phyloP scores from a whole-genome alignment of 2,329 filamentous ascomycete genomes.

The Trichophyton mentagrophytes region DNA sequence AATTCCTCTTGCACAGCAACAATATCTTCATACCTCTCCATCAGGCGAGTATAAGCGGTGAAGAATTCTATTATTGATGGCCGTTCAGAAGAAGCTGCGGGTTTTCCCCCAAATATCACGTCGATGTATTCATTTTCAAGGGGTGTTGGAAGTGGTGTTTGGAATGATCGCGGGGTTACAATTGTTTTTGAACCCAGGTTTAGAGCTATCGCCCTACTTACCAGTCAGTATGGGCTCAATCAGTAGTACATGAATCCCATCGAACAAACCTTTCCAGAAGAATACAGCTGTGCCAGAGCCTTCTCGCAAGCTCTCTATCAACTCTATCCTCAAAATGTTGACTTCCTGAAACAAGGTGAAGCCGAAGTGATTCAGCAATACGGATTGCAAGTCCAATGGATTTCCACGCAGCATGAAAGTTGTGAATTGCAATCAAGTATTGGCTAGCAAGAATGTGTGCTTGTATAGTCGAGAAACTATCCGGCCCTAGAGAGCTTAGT shows the following conservation, averaged over 20 bases:
- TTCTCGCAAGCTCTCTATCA: slow-evolving; percentile 15
- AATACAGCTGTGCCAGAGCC: slow-evolving; percentile 19
- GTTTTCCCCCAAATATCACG: slow-evolving; percentile 10
- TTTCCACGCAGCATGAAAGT: slow-evolving; percentile 16
- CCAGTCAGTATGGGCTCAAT: background rate
- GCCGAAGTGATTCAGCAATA: slow-evolving; percentile 14
- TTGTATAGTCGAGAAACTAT: slow-evolving; percentile 13
- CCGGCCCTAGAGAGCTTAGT: slow-evolving; percentile 9
- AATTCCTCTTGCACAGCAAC: slow-evolving; percentile 16
- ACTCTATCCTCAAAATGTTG: slow-evolving; percentile 11
- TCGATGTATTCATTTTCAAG: slow-evolving; percentile 19
- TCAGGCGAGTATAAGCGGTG: slow-evolving; percentile 15
- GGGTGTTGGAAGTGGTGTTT: slow-evolving; percentile 16
- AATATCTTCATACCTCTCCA: slow-evolving; percentile 16
- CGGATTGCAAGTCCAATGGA: slow-evolving; percentile 16
- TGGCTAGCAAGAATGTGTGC: slow-evolving; percentile 16
- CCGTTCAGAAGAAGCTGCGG: slow-evolving; percentile 9
- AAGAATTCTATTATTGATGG: slow-evolving; percentile 19
- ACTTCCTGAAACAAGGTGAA: slow-evolving; percentile 14
- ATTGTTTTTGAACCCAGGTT: slow-evolving; percentile 13
- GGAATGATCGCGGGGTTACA: slow-evolving; percentile 13
- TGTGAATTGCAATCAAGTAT: slow-evolving; percentile 17
- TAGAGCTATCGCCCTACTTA: slow-evolving; percentile 16
- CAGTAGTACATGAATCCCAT: background rate
- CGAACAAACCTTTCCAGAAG: slow-evolving; percentile 15